Evolutionary conservation across 2,329 filamentous ascomycete species (phyloP), one percentile per base, ranked within the genome.

Genomic region (Dendryphion nanum): DNA sequence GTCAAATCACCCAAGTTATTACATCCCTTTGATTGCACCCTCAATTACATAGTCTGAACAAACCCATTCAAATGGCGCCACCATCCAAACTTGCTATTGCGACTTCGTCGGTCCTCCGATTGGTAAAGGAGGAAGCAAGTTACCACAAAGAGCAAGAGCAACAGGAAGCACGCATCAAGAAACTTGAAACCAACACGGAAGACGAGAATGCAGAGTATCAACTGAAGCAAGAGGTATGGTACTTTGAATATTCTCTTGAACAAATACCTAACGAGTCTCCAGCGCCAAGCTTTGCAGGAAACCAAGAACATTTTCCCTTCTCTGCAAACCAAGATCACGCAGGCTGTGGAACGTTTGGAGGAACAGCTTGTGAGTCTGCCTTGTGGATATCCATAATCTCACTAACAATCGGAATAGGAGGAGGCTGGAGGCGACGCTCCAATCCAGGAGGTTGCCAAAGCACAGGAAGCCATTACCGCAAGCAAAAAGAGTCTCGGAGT

Each of bases 81-180:
- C 86, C 86, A 30, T 82, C 83, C 1, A 78, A 83, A 52, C 81
- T 96, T 63, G 69, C 80, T 55, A 93, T 96, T 61, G 82, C 85
- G 30, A 93, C 87, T 17, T 80, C 83, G 45, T 82, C 88, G 15
- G 81, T 97, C 51, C 75, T 79, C 55, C 88, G 93, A 42, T 79
- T 97, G 33, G 80, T 95, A 50, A 96, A 95, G 68, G 93, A 98
- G 68, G 88, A 96, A 67, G 74, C 78, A 26, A 91, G 84, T 55
- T 97, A 98, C 71, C 85, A 90, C 74, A 85, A 85, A 61, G 93
- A 98, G 67, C 77, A 90, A 15, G 73, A 78, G 47, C 75, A 83
- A 48, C 90, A 97, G 63, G 76, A 86, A 53, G 76, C 78, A 44
- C 80, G 85, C 40, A 78, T 94, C 48, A 71, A 78, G 63, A 80